These are phyloP conservation scores for Teratosphaeriaceae sp. DNA, from an alignment of 2,329 filamentous ascomycete genomes.

Conservation along the genomic window DNA sequence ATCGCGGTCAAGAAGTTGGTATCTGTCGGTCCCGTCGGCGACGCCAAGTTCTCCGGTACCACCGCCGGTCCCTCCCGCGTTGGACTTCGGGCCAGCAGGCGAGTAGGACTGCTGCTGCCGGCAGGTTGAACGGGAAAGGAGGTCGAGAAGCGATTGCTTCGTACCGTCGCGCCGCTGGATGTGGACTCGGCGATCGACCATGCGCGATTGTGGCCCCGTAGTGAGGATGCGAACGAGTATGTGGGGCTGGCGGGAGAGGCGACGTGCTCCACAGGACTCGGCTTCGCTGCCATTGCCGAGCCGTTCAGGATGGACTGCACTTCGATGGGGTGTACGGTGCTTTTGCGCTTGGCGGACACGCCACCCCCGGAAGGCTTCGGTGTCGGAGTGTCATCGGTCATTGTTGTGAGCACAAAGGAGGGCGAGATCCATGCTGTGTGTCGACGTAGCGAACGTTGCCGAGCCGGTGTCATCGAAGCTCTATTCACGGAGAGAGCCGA, in stretches of 20 bases:
- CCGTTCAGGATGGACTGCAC: conserved; percentile 8
- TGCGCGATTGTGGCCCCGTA: conserved; percentile 20
- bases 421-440: too few relatives aligned
- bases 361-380: not conserved
- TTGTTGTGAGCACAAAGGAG: too few relatives aligned
- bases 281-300: conserved; percentile 8
- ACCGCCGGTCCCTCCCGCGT: conserved; percentile 22
- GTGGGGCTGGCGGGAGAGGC: conserved; percentile 10
- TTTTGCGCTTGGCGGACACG: conserved; percentile 2
- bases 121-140: conserved; percentile 42
- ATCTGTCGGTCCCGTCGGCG: conserved; percentile 26
- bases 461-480: too few relatives aligned
- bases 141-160: conserved; percentile 41
- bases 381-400: too few relatives aligned
- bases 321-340: conserved; percentile 9
- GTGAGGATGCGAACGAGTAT: conserved; percentile 5
- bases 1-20: conserved; percentile 74
- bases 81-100: conserved; percentile 25
- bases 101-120: conserved; percentile 23
- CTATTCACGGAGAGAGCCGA: too few relatives aligned
- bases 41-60: conserved; percentile 43
- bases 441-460: too few relatives aligned
- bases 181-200: conserved; percentile 19
- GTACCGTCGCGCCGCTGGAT: conserved; percentile 8
- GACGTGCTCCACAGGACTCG: conserved; percentile 12